phyloP scores from a whole-genome alignment of 176 grass and related monocot genomes.

The Olyra latifolia region DNA sequence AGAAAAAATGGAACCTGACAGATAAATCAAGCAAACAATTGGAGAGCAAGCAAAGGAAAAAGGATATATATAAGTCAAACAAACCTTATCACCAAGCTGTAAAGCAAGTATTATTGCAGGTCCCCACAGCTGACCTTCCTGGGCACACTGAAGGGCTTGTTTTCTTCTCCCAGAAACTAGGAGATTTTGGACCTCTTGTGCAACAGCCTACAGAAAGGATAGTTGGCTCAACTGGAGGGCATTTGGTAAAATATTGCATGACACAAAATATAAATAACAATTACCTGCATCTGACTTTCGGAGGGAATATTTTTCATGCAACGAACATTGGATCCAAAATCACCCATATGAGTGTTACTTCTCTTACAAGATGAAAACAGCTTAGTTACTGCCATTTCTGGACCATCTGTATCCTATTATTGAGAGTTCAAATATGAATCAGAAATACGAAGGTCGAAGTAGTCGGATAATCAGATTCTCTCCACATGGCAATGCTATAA shows the following conservation, averaged over 20 bases:
- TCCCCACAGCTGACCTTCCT: constrained; percentile 96
- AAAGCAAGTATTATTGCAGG: constrained; percentile 92
- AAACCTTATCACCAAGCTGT: constrained; percentile 88
- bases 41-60: neutral
- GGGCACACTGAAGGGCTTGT: constrained; percentile 85
- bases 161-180: constrained; percentile 94
- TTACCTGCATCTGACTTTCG: constrained; percentile 87
- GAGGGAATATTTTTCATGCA: constrained; percentile 79
- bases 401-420: constrained; percentile 75
- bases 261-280: constrained; percentile 20
- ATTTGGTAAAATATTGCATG: neutral
- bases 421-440: constrained; percentile 27
- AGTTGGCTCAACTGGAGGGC: constrained; percentile 32
- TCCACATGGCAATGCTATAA: neutral
- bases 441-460: constrained; percentile 4
- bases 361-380: constrained; percentile 83
- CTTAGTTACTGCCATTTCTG: constrained; percentile 94
- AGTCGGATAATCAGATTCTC: neutral
- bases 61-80: constrained; percentile 22
- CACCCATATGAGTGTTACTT: constrained; percentile 30
- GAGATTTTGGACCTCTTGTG: constrained; percentile 87
- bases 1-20: constrained; percentile 22
- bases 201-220: constrained; percentile 65
- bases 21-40: constrained; percentile 12
- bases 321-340: constrained; percentile 47